Evolutionary conservation across 2,329 filamentous ascomycete species (phyloP).

Genomic region (Sarocladium kiliense): DNA sequence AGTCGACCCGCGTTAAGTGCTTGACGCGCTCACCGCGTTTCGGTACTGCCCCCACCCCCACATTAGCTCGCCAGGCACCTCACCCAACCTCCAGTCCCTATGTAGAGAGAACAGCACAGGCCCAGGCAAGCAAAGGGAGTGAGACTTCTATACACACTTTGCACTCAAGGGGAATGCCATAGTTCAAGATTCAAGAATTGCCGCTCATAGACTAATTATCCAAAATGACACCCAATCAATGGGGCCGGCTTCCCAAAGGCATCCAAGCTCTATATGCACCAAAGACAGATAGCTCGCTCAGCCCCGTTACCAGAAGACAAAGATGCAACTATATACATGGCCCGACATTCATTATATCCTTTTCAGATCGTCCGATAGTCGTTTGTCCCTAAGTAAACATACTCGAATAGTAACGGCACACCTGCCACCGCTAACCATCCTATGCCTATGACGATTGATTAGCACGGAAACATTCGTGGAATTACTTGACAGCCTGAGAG

Average conservation of each 20-base stretch:
- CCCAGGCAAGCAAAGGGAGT: too few species aligned
- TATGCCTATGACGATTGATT: constrained; percentile 55
- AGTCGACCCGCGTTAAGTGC: constrained; percentile 11
- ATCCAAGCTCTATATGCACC: constrained; percentile 1
- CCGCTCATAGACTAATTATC: neutral
- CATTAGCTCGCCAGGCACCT: neutral
- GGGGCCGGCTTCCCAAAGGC: neutral
- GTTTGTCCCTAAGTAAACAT: constrained; percentile 46
- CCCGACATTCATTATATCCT: neutral
- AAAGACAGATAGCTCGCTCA: constrained; percentile 6
- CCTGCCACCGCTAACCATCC: constrained; percentile 73
- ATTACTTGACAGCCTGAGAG: constrained; percentile 10
- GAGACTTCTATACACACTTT: too few species aligned
- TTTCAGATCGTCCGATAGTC: constrained; percentile 20
- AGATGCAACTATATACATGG: constrained; percentile 1
- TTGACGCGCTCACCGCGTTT: constrained; percentile 6
- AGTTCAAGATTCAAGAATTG: neutral
- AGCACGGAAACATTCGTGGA: constrained; percentile 4
- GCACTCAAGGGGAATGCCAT: too few species aligned
- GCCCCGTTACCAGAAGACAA: neutral
- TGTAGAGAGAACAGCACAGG: too few species aligned
- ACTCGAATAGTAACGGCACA: constrained; percentile 68
- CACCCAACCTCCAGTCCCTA: too few species aligned
- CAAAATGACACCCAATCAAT: neutral
- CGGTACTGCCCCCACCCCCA: neutral